These are phyloP conservation scores for Jamesozyma hellenica DNA, from an alignment of 805 yeast species.

Conservation along the genomic window DNA sequence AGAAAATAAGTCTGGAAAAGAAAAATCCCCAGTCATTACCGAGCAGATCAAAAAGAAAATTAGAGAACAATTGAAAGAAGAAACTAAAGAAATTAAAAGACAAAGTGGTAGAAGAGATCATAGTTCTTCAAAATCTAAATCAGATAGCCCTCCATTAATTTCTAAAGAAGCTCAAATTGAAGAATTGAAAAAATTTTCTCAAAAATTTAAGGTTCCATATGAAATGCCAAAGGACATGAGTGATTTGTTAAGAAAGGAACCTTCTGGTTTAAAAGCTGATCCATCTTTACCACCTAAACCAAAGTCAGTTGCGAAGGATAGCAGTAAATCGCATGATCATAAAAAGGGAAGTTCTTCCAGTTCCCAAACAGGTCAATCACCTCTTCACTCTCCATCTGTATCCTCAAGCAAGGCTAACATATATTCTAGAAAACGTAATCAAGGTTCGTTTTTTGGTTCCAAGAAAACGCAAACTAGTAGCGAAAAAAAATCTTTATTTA, in stretches of 20 bases:
- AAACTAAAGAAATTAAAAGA: constrained; percentile 4
- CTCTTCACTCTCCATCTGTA: constrained; percentile 16
- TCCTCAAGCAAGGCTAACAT: constrained; percentile 9
- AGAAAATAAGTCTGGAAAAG: not conserved
- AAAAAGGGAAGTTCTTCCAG: constrained; percentile 8
- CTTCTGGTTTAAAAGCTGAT: constrained; percentile 14
- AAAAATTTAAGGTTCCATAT: constrained; percentile 65
- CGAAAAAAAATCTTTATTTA: constrained; percentile 30
- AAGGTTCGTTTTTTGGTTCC: constrained; percentile 32
- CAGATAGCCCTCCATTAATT: constrained; percentile 4
- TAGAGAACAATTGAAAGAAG: constrained; percentile 1
- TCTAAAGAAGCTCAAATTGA: constrained; percentile 51
- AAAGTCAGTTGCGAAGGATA: constrained; percentile 3
- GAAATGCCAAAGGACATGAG: constrained; percentile 39
- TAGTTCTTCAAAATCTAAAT: constrained; percentile 2
- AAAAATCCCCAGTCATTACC: not conserved
- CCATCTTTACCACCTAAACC: constrained; percentile 22
- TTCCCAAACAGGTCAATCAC: constrained; percentile 3
- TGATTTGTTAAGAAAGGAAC: constrained; percentile 22
- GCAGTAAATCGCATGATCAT: constrained; percentile 9
- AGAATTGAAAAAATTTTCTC: constrained; percentile 67
- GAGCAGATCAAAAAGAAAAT: not conserved
- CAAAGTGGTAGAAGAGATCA: constrained; percentile 4
- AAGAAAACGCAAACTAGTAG: constrained; percentile 27
- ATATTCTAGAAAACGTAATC: constrained; percentile 20